Conservation (phyloP, 148 eudicot species). For the Amaranthus hypochondriacus region DNA sequence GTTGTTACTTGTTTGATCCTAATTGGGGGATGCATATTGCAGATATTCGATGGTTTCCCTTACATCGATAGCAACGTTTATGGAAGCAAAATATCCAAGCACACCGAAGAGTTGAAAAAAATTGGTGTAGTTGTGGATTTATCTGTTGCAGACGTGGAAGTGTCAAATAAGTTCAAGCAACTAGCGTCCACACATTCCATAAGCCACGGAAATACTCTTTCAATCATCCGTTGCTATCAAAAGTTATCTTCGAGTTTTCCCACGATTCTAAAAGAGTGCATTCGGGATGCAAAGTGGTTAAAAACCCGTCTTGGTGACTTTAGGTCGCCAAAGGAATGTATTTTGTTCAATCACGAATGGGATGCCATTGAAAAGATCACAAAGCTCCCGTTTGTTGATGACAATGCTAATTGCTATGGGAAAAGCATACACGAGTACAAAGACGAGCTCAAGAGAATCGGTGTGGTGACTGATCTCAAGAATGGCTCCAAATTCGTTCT, state of each 20-base stretch:
- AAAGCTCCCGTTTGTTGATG: conserved; percentile 59
- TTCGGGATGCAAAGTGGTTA: conserved; percentile 47
- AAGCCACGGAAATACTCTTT: conserved; percentile 29
- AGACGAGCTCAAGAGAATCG: conserved; percentile 38
- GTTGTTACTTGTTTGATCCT: conserved; percentile 41
- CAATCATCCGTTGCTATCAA: conserved; percentile 38
- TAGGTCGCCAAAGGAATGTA: conserved; percentile 47
- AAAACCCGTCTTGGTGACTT: conserved; percentile 47
- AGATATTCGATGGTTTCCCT: conserved; percentile 45
- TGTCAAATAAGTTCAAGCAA: conserved; percentile 38
- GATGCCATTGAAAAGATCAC: conserved; percentile 39
- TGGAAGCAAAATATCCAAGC: conserved; percentile 25
- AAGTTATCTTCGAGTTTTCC: conserved; percentile 26
- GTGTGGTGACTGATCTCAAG: conserved; percentile 41
- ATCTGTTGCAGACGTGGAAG: conserved; percentile 33
- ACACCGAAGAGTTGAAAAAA: conserved; percentile 30
- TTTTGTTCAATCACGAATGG: conserved; percentile 47
- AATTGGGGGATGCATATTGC: conserved; percentile 59
- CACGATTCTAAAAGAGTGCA: conserved; percentile 26
- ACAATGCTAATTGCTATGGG: conserved; percentile 41
- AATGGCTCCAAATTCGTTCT: conserved; percentile 35
- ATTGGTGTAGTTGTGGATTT: conserved; percentile 51
- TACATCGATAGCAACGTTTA: conserved; percentile 44
- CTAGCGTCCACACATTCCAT: conserved; percentile 31
- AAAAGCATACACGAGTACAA: conserved; percentile 34